Evolutionary conservation across 1,139 yeast species (phyloP), one percentile per base, ranked within the genome.

Genomic region (Saccharomyces hybrid): DNA sequence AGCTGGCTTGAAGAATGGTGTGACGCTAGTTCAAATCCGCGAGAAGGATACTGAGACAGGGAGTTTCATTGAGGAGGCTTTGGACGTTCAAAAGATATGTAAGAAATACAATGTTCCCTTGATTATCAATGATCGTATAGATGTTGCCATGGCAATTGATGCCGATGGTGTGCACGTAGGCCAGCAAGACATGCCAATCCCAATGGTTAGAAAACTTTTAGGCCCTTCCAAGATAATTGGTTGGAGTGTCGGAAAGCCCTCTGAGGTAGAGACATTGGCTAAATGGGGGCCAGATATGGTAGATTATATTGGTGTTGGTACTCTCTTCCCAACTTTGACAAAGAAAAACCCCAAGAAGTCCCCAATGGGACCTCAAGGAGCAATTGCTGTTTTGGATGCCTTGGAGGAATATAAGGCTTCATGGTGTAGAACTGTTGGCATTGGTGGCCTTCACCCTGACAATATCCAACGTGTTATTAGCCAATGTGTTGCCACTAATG

Each of bases 111-210:
- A 79, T 0, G 82, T 91, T 19, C 97, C 97, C 0, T 74, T 91
- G 59, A 82, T 91, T 34, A 90, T 91, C 64, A 89, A 91, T 65
- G 97, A 91, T 66, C 74, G 97, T 50, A 79, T 89, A 6, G 98
- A 91, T 66, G 89, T 91, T 5, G 97, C 97, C 0, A 73, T 90
- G 52, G 97, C 97, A 0, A 76, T 88, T 54, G 95, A 81, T 63
- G 96, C 96, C 0, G 97, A 90, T 57, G 96, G 96, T 38, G 86
- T 91, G 14, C 98, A 91, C 72, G 89, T 91, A 21, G 98, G 98
- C 1, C 97, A 90, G 69, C 93, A 86, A 56, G 98, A 91, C 66
- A 87, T 91, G 88, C 76, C 75, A n/a, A 85, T 86, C 2, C 69
- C 70, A 1, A 60, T 76, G 28, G 95, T 82, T 0, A 71, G 97